Evolutionary conservation across 2,329 filamentous ascomycete genomes (phyloP), one percentile per base, ranked within the genome.

Genomic region (Xylariaceae sp.): DNA sequence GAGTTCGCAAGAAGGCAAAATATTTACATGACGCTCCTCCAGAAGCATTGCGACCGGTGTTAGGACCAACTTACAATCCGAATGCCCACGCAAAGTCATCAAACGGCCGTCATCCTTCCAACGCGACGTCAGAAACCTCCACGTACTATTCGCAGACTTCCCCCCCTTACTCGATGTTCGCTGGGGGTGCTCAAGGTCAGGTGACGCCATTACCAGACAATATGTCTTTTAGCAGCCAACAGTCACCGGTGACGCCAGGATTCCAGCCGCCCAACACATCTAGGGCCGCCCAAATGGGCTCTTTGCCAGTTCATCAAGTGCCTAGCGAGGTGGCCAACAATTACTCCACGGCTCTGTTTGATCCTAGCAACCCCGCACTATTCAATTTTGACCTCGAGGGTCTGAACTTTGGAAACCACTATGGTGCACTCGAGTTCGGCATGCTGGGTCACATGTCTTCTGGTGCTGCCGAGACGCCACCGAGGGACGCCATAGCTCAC

Each of bases 1-100:
- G 95, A 51, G 92, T 98, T 49, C 89, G 95, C 61, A 99, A 99
- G 76, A 99, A 98, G 81, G 95, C 95, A 50, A 99, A 99, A 74
- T 99, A 99, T 74, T 89, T 99, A 54, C 93, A 98, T 70, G 95
- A 98, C 81, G 92, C 93, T 21, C 93, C 93, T 37, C 86, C 91
- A 50, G 92, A 96, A 72, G 92, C 92, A 44, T 80, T 97, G 60
- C 84, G 93, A 70, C 91, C 93, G n/a, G 91, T 95, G 42, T 82
- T 95, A 46, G 87, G 88, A 4, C 85, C 87, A 26, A 86, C 82
- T 60, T 89, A 85, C 67, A 90, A 89, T 68, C 83, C 82, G 69
- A 79, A 73, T 73, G 75, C 75, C 66, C 72, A 78, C 70, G 75
- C 77, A 66, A 75, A 76, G 64, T 71, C 77, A 41, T 69, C 75